phyloP scores from a whole-genome alignment of 2,329 filamentous ascomycete species.

The Amylocarpus encephaloides region DNA sequence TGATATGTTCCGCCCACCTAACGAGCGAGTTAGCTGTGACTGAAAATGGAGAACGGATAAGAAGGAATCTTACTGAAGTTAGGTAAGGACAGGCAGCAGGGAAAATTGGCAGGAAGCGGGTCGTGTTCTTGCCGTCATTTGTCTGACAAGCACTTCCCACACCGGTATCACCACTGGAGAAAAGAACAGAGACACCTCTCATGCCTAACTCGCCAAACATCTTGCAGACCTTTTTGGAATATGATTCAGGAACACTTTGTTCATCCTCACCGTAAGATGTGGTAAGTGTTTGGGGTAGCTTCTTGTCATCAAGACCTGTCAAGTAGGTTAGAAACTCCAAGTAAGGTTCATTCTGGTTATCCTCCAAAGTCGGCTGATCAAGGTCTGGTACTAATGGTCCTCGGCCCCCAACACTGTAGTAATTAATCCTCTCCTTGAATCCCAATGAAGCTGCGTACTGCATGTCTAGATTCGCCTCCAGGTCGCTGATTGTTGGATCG shows the following conservation, averaged over 20 bases:
- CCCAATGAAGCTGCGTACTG: constrained; percentile 45
- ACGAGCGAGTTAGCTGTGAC: constrained; percentile 41
- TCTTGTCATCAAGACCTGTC: constrained; percentile 39
- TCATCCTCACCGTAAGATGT: constrained; percentile 65
- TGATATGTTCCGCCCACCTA: constrained; percentile 51
- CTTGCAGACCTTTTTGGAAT: constrained; percentile 55
- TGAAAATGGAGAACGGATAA: constrained; percentile 36
- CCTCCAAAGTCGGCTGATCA: constrained; percentile 35
- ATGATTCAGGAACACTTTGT: constrained; percentile 54
- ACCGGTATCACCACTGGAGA: constrained; percentile 53
- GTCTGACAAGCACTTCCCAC: constrained; percentile 46
- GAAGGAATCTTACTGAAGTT: constrained; percentile 57
- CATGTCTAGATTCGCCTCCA: constrained; percentile 49
- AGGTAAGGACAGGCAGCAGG: constrained; percentile 62
- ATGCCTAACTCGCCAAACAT: constrained; percentile 58
- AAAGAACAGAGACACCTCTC: constrained; percentile 56
- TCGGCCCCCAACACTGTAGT: constrained; percentile 51
- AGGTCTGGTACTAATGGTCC: constrained; percentile 38
- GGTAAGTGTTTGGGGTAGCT: constrained; percentile 54
- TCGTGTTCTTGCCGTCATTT: constrained; percentile 52
- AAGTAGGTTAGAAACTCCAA: constrained; percentile 54
- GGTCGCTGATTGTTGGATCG: constrained; percentile 33
- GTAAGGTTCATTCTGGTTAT: constrained; percentile 62
- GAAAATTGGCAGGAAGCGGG: constrained; percentile 54
- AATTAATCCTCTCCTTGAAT: constrained; percentile 46